Percentiles rank a stretch among this genome's conserved stretches.
These are phyloP conservation scores for Penicillium sp. DNA, from an alignment of 2,329 filamentous ascomycete species.

Conservation along the genomic window DNA sequence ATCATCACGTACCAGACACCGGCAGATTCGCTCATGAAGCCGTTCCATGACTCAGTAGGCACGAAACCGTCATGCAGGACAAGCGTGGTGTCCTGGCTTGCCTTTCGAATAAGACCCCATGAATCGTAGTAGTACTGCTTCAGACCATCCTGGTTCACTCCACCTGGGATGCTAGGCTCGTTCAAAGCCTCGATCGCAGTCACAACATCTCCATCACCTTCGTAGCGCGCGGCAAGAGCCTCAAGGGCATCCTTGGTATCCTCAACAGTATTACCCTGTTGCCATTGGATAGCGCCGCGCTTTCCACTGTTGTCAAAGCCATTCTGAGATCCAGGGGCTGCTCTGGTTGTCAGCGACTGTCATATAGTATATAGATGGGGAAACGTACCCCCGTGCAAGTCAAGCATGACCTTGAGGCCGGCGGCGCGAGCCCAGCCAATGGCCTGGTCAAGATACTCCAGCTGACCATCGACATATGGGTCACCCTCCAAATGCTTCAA, in stretches of 20 bases:
- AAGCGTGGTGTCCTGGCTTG: constrained; percentile 43
- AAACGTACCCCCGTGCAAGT: constrained; percentile 55
- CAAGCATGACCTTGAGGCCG: constrained; percentile 57
- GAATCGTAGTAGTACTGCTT: constrained; percentile 50
- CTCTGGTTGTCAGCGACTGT: constrained; percentile 1
- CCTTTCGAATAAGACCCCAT: constrained; percentile 40
- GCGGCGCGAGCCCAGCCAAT: constrained; percentile 51
- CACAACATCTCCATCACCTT: constrained; percentile 50
- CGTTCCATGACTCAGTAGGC: constrained; percentile 51
- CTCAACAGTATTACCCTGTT: constrained; percentile 28
- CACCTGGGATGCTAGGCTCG: constrained; percentile 34
- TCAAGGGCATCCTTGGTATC: constrained; percentile 48
- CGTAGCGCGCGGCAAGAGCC: constrained; percentile 52
- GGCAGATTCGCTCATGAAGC: constrained; percentile 45
- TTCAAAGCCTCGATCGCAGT: constrained; percentile 43
- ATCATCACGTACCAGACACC: constrained; percentile 47
- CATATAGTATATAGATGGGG: too few relatives aligned
- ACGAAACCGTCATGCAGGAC: constrained; percentile 46
- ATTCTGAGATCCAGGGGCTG: constrained; percentile 55
- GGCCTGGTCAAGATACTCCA: constrained; percentile 49
- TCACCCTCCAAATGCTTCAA: constrained; percentile 46
- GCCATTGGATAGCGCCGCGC: constrained; percentile 34
- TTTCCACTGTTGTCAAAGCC: constrained; percentile 60
- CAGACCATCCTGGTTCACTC: constrained; percentile 38
- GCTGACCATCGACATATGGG: constrained; percentile 55